These are phyloP conservation scores for Styphnolobium japonicum DNA, from an alignment of 306 rosid genomes.

Conservation along the genomic window DNA sequence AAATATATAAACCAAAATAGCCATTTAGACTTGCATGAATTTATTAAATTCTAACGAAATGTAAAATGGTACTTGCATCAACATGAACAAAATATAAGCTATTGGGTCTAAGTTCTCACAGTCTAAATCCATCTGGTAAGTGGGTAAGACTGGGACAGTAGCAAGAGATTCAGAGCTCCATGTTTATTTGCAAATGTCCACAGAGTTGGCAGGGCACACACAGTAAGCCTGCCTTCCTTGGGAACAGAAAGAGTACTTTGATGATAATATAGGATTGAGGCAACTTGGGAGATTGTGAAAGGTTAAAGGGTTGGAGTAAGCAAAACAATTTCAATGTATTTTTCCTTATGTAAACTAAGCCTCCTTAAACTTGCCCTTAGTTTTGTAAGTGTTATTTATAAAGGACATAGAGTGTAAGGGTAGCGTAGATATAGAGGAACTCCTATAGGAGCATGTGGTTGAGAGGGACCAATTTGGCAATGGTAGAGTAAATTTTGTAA, in stretches of 20 bases:
- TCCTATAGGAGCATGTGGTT: constrained; percentile 31
- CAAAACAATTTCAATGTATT: constrained; percentile 52
- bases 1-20: neutral
- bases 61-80: constrained; percentile 5
- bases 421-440: constrained; percentile 48
- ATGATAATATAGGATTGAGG: constrained; percentile 46
- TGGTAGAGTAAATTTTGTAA: constrained; percentile 8
- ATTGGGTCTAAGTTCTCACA: neutral
- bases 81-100: constrained; percentile 14
- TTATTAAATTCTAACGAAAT: neutral
- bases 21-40: neutral
- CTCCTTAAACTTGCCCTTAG: constrained; percentile 31
- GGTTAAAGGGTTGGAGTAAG: constrained; percentile 48
- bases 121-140: constrained; percentile 1
- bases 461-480: constrained; percentile 14
- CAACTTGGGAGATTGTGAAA: constrained; percentile 78
- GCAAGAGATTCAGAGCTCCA: constrained; percentile 78
- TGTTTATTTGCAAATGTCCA: constrained; percentile 36
- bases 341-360: constrained; percentile 30
- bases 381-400: constrained; percentile 8
- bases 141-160: constrained; percentile 40
- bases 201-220: constrained; percentile 37
- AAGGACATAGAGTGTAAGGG: constrained; percentile 18
- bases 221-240: constrained; percentile 43
- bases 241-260: constrained; percentile 51